Evolutionary conservation across 805 yeast genomes (phyloP).

Genomic region (Monosporozyma aquatica): DNA sequence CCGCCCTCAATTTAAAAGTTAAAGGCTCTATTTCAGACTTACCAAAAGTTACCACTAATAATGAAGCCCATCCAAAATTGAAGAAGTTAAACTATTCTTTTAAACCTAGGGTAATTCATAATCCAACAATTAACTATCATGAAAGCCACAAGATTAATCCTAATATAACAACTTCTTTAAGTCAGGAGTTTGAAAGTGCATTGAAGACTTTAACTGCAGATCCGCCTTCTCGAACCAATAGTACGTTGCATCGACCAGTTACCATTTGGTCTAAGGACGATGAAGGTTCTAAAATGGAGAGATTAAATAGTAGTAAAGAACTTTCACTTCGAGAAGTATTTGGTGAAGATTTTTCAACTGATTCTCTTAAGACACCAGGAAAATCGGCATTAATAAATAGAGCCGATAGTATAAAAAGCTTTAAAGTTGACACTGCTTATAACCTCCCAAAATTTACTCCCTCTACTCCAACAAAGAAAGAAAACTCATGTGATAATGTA

Average conservation of each 20-base stretch:
- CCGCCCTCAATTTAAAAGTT: not conserved
- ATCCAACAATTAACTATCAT: conserved; percentile 5
- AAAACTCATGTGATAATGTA: not conserved
- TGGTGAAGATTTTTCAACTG: conserved; percentile 12
- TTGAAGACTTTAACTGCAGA: conserved; percentile 4
- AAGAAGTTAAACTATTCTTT: conserved; percentile 4
- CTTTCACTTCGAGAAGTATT: conserved; percentile 5
- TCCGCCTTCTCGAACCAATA: not conserved
- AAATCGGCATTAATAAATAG: conserved; percentile 17
- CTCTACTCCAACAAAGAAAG: conserved; percentile 10
- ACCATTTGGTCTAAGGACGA: conserved; percentile 7
- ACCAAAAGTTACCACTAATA: not conserved
- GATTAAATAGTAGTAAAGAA: not conserved
- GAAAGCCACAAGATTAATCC: not conserved
- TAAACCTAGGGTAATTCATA: conserved; percentile 10
- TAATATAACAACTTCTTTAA: conserved; percentile 4
- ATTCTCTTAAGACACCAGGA: conserved; percentile 14
- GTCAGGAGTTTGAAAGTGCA: conserved; percentile 8
- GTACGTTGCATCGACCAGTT: conserved; percentile 1
- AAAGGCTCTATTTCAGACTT: not conserved
- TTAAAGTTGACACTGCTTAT: conserved; percentile 11
- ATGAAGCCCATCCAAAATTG: not conserved
- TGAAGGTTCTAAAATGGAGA: not conserved
- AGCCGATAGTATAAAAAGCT: conserved; percentile 19
- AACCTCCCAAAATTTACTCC: not conserved